Percentiles rank a stretch among this genome's conserved stretches.
These are phyloP conservation scores for Mucor indicus DNA, from an alignment of 371 early-diverging fungal genomes.

Conservation along the genomic window DNA sequence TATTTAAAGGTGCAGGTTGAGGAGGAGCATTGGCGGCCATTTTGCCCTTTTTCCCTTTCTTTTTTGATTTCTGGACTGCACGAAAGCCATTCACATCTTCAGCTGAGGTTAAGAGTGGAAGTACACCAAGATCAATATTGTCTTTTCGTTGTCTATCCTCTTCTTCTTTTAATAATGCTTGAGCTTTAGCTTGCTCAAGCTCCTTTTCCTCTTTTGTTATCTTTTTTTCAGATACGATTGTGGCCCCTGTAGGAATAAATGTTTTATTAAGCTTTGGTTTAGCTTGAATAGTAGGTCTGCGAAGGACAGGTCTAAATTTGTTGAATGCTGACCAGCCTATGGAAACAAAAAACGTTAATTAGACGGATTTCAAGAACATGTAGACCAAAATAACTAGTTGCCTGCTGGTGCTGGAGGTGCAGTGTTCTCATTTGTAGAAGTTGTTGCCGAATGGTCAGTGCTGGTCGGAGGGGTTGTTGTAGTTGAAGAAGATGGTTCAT, in stretches of 20 bases:
- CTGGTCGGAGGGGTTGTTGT: neutral
- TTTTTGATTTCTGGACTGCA: slow-evolving; percentile 16
- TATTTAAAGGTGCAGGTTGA: slow-evolving; percentile 33
- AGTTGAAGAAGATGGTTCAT: neutral
- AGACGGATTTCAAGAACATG: neutral
- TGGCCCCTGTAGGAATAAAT: slow-evolving; percentile 45
- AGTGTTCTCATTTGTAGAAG: neutral
- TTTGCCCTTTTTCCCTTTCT: slow-evolving; percentile 22
- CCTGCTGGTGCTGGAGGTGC: slow-evolving; percentile 6
- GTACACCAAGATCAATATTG: slow-evolving; percentile 19
- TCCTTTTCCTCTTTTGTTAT: slow-evolving; percentile 24
- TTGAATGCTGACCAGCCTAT: slow-evolving; percentile 45
- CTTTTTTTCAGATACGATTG: slow-evolving; percentile 34
- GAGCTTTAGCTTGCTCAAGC: neutral
- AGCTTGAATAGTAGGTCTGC: slow-evolving; percentile 45
- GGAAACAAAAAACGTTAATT: neutral
- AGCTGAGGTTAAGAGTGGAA: slow-evolving; percentile 17
- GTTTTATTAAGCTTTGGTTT: slow-evolving; percentile 43
- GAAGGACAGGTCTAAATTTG: slow-evolving; percentile 47
- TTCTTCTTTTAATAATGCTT: neutral
- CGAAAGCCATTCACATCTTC: slow-evolving; percentile 46
- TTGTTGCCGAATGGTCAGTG: neutral
- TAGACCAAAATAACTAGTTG: neutral
- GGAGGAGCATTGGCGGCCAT: slow-evolving; percentile 23
- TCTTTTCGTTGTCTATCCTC: neutral